Conservation (phyloP, 2,329 filamentous ascomycete genomes). For the Cryphonectria naterciae region DNA sequence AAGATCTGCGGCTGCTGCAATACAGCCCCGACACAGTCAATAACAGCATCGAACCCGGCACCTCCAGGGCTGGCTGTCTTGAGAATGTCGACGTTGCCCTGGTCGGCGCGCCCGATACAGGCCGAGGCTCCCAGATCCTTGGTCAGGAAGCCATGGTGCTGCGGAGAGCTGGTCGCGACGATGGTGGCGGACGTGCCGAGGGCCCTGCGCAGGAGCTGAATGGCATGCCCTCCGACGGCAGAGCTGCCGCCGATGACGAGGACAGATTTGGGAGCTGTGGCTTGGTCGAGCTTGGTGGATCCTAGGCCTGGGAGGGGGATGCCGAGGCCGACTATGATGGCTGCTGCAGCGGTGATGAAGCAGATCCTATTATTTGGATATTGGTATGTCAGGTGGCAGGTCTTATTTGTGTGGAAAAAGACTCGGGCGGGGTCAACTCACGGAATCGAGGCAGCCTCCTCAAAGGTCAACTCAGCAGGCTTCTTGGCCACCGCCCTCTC, state of each 20-base stretch:
- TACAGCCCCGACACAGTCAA: conserved; percentile 40
- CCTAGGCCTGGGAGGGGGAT: conserved; percentile 35
- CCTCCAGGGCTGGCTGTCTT: conserved; percentile 32
- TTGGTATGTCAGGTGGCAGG: not conserved
- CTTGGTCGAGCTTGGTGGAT: not conserved
- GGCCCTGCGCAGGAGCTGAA: conserved; percentile 42
- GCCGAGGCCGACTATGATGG: conserved; percentile 34
- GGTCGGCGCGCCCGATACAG: conserved; percentile 31
- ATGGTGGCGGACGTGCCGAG: conserved; percentile 36
- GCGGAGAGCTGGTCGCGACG: conserved; percentile 39
- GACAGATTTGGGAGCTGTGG: conserved; percentile 33
- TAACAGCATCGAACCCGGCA: conserved; percentile 40
- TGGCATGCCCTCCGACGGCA: conserved; percentile 38
- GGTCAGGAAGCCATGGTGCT: conserved; percentile 33
- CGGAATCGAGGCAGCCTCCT: conserved; percentile 40
- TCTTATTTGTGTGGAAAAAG: not conserved
- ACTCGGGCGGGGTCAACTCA: conserved; percentile 23
- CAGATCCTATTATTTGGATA: conserved; percentile 32
- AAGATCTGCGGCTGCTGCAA: conserved; percentile 34
- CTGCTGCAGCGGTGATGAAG: conserved; percentile 34
- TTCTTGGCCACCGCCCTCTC: conserved; percentile 35
- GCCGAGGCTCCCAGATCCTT: conserved; percentile 32
- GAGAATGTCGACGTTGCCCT: conserved; percentile 28
- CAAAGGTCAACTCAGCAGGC: conserved; percentile 36
- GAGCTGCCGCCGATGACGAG: conserved; percentile 44